Percentiles rank a stretch among this genome's conserved stretches.
phyloP scores from a whole-genome alignment of 2,329 filamentous ascomycete genomes.

The Fusarium goolgardi region DNA sequence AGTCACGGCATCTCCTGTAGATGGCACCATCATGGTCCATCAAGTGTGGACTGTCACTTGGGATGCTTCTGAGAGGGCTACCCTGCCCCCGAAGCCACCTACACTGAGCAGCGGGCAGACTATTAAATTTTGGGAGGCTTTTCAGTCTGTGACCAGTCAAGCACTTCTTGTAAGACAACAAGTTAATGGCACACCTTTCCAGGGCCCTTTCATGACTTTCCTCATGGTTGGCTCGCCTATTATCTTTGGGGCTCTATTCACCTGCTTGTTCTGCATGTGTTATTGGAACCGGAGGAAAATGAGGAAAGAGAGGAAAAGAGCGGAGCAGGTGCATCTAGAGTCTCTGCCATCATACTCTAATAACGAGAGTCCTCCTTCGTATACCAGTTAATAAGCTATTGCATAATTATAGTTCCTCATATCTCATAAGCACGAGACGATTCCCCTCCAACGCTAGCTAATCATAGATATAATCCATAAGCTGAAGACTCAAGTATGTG shows the following conservation, averaged over 20 bases:
- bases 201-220: not conserved
- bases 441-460: not conserved
- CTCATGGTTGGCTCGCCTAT: slow-evolving; percentile 1
- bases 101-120: not conserved
- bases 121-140: not conserved
- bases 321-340: fast-evolving
- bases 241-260: not conserved
- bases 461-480: not conserved
- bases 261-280: not conserved
- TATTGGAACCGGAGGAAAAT: slow-evolving; percentile 2
- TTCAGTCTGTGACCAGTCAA: not conserved
- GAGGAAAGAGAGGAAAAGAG: not conserved
- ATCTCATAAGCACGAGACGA: fast-evolving
- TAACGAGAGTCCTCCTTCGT: not conserved
- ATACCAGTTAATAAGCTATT: not conserved
- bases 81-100: not conserved
- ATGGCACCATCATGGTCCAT: not conserved
- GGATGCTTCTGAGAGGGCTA: not conserved
- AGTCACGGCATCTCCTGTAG: not conserved
- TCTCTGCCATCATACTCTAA: not conserved
- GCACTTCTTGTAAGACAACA: not conserved
- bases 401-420: not conserved
- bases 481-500: no score
- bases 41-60: slow-evolving; percentile 6
- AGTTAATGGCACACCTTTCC: not conserved